These are phyloP conservation scores for Aspergillus aculeatus DNA, from an alignment of 2,329 filamentous ascomycete species.

Conservation along the genomic window DNA sequence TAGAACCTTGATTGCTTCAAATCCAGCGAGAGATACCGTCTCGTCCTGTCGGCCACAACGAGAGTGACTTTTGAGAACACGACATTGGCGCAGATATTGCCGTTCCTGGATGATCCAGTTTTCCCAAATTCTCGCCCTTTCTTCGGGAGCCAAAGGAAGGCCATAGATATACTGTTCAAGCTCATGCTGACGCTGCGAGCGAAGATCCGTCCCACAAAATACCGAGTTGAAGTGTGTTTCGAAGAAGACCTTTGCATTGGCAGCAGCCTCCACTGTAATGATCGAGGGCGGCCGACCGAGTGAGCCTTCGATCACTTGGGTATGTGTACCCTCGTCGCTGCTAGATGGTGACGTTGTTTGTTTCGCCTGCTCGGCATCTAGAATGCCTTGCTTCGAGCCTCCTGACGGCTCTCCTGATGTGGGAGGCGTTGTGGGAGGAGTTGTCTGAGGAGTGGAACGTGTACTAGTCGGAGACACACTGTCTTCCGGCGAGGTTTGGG, in stretches of 20 bases:
- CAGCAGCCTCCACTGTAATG: constrained; percentile 71
- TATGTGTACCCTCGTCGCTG: constrained; percentile 1
- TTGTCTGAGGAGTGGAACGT: constrained; percentile 18
- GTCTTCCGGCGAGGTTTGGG: constrained; percentile 31
- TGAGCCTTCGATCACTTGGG: constrained; percentile 14
- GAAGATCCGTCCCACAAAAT: constrained; percentile 56
- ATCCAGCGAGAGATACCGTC: constrained; percentile 61
- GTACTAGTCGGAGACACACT: constrained; percentile 31
- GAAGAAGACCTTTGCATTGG: constrained; percentile 80
- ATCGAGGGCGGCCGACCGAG: constrained; percentile 32
- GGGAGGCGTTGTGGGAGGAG: constrained; percentile 24
- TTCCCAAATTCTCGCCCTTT: constrained; percentile 52
- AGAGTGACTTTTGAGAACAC: constrained; percentile 66
- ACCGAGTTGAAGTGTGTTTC: constrained; percentile 81
- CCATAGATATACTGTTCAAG: constrained; percentile 64
- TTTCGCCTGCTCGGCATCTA: constrained; percentile 14
- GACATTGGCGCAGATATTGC: constrained; percentile 69
- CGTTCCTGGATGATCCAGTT: constrained; percentile 68
- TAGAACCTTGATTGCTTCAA: constrained; percentile 76
- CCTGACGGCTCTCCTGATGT: constrained; percentile 36
- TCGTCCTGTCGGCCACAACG: constrained; percentile 43
- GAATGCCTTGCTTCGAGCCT: constrained; percentile 8
- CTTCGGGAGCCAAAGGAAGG: constrained; percentile 56
- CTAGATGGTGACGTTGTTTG: neutral
- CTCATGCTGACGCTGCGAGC: constrained; percentile 60